phyloP scores from a whole-genome alignment of 129 eudicot genomes.

The Arctium lappa region DNA sequence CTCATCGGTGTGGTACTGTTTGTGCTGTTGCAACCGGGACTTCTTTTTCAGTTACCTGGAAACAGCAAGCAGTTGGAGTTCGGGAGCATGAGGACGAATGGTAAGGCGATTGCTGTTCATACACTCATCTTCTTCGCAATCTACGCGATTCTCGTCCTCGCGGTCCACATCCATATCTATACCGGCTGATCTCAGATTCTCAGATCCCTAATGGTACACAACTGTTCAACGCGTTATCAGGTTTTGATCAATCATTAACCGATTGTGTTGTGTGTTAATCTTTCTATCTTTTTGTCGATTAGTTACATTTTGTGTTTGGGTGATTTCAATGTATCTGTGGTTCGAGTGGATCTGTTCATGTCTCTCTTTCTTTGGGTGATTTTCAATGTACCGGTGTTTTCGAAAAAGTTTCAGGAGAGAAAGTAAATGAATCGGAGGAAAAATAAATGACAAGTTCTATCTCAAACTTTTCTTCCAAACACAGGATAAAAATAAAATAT shows the following conservation, averaged over 20 bases:
- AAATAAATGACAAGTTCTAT: too few species aligned
- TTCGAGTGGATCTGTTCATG: not conserved
- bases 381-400: too few species aligned
- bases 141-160: slow-evolving; percentile 63
- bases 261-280: not conserved
- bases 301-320: not conserved
- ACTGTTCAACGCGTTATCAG: not conserved
- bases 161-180: slow-evolving; percentile 78
- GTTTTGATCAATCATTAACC: slow-evolving; percentile 9
- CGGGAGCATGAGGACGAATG: slow-evolving; percentile 86
- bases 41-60: slow-evolving; percentile 84
- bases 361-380: not conserved
- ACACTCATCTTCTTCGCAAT: slow-evolving; percentile 79
- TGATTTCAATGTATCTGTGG: not conserved
- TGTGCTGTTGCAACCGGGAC: slow-evolving; percentile 72
- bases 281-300: not conserved
- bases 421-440: too few species aligned
- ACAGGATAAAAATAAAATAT: too few species aligned
- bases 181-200: slow-evolving; percentile 42
- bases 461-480: too few species aligned
- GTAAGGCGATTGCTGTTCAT: slow-evolving; percentile 79
- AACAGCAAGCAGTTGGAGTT: slow-evolving; percentile 62
- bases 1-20: slow-evolving; percentile 82
- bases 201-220: not conserved
- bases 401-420: too few species aligned